Conservation (phyloP, 352 stramenopile species). For the Peronospora destructor region DNA sequence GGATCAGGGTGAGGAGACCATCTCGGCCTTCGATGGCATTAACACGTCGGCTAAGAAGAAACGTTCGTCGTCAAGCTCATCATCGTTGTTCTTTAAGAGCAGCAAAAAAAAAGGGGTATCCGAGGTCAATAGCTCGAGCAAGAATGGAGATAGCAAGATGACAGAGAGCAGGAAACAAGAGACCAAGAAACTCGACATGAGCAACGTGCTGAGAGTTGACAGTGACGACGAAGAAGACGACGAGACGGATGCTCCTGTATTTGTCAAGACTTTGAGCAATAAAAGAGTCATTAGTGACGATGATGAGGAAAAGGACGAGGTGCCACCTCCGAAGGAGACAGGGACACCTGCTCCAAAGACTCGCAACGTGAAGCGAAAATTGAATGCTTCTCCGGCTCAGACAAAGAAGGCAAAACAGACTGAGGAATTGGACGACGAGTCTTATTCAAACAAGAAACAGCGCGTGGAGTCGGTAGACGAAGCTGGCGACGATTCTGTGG, state of each 20-base stretch:
- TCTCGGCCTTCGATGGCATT: constrained; percentile 57
- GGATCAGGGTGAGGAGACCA: constrained; percentile 52
- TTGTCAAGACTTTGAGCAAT: constrained; percentile 43
- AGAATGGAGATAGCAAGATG: constrained; percentile 13
- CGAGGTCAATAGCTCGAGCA: constrained; percentile 20
- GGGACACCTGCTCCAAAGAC: constrained; percentile 18
- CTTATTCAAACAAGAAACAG: constrained; percentile 10
- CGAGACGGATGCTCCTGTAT: constrained; percentile 51
- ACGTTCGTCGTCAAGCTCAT: background rate
- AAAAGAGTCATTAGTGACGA: constrained; percentile 71
- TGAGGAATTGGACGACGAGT: constrained; percentile 18
- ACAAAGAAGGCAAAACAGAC: constrained; percentile 17
- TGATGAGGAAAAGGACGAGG: constrained; percentile 42
- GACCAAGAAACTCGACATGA: constrained; percentile 47
- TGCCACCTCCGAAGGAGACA: constrained; percentile 4
- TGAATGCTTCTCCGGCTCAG: constrained; percentile 32
- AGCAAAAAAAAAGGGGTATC: constrained; percentile 14
- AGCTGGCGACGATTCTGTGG: constrained; percentile 12
- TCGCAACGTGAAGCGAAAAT: constrained; percentile 42
- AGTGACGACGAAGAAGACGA: constrained; percentile 62
- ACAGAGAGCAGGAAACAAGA: constrained; percentile 19
- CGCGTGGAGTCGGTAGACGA: constrained; percentile 26
- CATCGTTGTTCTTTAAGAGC: constrained; percentile 37
- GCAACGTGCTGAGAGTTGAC: constrained; percentile 63
- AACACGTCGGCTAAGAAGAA: constrained; percentile 31